A percentile compares a stretch with the other conserved stretches of the same genome.
These are phyloP conservation scores for Osmanthus fragrans DNA, from an alignment of 257 asterid genomes.

Conservation along the genomic window DNA sequence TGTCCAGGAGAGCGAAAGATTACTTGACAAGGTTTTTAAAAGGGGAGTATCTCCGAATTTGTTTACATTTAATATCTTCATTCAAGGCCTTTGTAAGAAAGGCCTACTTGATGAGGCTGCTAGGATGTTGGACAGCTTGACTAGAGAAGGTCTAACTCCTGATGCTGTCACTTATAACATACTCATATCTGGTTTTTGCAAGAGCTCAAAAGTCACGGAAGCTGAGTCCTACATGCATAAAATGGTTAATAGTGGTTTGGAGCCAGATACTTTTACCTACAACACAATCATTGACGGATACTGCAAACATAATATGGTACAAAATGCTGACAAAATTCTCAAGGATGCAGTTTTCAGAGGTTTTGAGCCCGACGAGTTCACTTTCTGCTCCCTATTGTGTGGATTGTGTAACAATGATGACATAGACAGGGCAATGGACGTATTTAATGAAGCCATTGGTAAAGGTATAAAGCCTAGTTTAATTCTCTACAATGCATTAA, in stretches of 20 bases:
- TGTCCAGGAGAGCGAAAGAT: constrained; percentile 63
- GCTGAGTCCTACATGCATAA: constrained; percentile 73
- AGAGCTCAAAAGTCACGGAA: constrained; percentile 67
- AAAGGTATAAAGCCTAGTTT: constrained; percentile 59
- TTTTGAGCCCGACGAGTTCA: constrained; percentile 76
- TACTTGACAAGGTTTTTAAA: constrained; percentile 73
- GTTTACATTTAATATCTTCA: constrained; percentile 74
- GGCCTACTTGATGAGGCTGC: constrained; percentile 64
- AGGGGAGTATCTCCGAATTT: constrained; percentile 76
- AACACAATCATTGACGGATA: constrained; percentile 78
- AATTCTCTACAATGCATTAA: constrained; percentile 60
- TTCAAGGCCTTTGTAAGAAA: constrained; percentile 77
- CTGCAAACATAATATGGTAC: constrained; percentile 68
- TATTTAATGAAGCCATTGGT: constrained; percentile 52
- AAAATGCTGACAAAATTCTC: constrained; percentile 62
- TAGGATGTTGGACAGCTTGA: constrained; percentile 53
- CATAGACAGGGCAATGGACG: constrained; percentile 55
- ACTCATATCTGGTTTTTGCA: constrained; percentile 80
- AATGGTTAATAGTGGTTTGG: constrained; percentile 74
- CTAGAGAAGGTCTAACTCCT: constrained; percentile 54
- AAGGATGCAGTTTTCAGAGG: constrained; percentile 71
- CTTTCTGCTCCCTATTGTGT: constrained; percentile 68
- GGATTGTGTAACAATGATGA: constrained; percentile 81
- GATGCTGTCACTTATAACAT: constrained; percentile 86
- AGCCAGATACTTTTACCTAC: constrained; percentile 80